Conservation (phyloP, 352 stramenopile genomes). For the Globisporangium perplexum region DNA sequence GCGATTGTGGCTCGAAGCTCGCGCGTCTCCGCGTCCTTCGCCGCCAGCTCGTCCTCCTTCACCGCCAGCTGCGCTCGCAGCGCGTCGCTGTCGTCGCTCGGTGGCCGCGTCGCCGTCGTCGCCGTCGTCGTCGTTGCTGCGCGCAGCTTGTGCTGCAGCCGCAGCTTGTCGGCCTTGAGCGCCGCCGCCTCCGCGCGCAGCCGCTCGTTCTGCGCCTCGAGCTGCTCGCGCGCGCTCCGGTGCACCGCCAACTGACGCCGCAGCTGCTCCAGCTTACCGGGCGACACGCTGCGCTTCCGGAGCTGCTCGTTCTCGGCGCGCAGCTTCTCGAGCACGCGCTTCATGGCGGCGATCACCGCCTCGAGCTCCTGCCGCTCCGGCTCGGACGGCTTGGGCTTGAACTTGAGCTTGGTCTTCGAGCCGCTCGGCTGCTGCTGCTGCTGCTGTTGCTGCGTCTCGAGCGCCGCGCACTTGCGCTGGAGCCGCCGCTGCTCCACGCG, state of each 20-base stretch:
- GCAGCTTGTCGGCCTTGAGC: slow-evolving; percentile 54
- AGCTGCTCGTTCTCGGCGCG: slow-evolving; percentile 68
- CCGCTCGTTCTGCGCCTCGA: slow-evolving; percentile 35
- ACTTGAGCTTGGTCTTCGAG: not conserved
- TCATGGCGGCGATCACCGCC: slow-evolving; percentile 78
- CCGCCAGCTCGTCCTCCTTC: slow-evolving; percentile 13
- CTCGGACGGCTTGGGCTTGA: too few species aligned
- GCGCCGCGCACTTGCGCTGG: slow-evolving; percentile 24
- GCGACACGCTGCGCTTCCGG: slow-evolving; percentile 28
- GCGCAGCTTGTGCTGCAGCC: slow-evolving; percentile 63
- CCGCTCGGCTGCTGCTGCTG: slow-evolving; percentile 1
- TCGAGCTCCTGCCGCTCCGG: slow-evolving; percentile 61
- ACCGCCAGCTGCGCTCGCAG: slow-evolving; percentile 17
- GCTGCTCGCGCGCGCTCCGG: slow-evolving; percentile 30
- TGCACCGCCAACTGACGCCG: slow-evolving; percentile 40
- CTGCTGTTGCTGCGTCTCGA: slow-evolving; percentile 12
- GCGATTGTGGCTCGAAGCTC: not conserved
- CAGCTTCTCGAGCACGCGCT: slow-evolving; percentile 75
- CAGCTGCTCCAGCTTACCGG: slow-evolving; percentile 37
- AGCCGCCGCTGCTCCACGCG: slow-evolving; percentile 52
- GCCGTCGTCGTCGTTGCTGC: slow-evolving; percentile 25
- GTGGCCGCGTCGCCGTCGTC: not conserved
- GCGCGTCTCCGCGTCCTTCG: not conserved
- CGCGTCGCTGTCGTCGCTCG: slow-evolving; percentile 13
- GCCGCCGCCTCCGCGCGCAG: slow-evolving; percentile 30